Base-by-base conservation (phyloP, 225 moss, liverwort and hornwort species). In the Straminergon stramineum region DNA sequence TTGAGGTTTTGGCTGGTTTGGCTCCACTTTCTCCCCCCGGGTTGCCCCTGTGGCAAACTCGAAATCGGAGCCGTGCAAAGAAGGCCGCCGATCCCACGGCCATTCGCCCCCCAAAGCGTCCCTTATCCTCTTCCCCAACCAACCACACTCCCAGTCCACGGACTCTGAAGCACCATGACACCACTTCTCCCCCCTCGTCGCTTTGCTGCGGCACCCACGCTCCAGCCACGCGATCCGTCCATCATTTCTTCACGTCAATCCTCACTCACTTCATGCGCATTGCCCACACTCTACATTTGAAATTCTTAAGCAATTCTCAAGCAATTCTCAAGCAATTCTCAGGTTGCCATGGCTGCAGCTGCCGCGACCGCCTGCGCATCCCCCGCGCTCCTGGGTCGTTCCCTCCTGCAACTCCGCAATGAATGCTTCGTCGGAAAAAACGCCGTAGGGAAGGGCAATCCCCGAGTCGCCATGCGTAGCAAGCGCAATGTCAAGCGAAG, bases 51-150 rank as follows among this genome's bases (percentile, higher is more conserved):
- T 8, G 23, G 31, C 41, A 16, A 79, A 56, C 56, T 77, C 65
- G 52, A 61, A 53, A 89, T 68, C 58, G 1, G 11, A 60, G 67
- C 68, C 89, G 67, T 78, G 22, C 58, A 89, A 64, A 62, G 24
- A 5, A 7, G 13, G 12, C 7, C 23, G 23, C 6, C 20, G 24
- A 89, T 89, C 89, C 53, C 6, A 80, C 71, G 89, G 80, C 32
- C 61, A 18, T 13, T 32, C 31, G 5, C 0, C 14, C 24, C 31
- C 80, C 27, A 55, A 32, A 21, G 28, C 68, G 7, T 57, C 86
- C 79, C 89, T 91, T 92, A 92, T 92, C 92, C 89, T 89, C 67
- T 64, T 71, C 64, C 71, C n/a, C 71, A 90, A 90, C 90, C 92
- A 88, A 85, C 90, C 90, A 92, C 92, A 34, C 90, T 92, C 92